phyloP scores from a whole-genome alignment of 2,329 filamentous ascomycete species.

The Blastomyces gilchristii region DNA sequence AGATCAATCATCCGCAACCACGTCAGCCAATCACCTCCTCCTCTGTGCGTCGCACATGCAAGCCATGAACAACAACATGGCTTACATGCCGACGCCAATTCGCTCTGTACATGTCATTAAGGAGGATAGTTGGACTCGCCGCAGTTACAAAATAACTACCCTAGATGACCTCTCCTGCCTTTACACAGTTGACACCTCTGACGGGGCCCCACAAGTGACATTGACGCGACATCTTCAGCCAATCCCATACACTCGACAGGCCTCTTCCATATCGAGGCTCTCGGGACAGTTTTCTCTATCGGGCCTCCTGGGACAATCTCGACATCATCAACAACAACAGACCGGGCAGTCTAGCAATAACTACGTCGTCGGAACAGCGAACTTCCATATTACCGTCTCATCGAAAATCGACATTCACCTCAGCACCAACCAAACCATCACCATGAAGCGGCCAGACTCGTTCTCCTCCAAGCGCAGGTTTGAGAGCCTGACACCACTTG shows the following conservation, averaged over 20 bases:
- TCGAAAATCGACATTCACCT: constrained; percentile 14
- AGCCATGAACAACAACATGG: constrained; percentile 1
- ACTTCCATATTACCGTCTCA: constrained; percentile 13
- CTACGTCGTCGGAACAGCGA: constrained; percentile 9
- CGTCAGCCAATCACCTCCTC: constrained; percentile 7
- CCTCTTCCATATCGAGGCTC: constrained; percentile 1
- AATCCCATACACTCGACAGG: neutral
- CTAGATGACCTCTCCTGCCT: constrained; percentile 8
- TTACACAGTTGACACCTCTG: constrained; percentile 12
- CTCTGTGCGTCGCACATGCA: neutral
- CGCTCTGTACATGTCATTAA: neutral
- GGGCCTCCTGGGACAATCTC: neutral
- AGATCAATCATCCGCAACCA: neutral
- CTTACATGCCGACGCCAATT: neutral
- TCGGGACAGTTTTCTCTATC: constrained; percentile 6
- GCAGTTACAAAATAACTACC: constrained; percentile 5
- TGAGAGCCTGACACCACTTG: constrained; percentile 9
- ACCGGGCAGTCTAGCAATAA: neutral
- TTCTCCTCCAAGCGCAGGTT: constrained; percentile 12
- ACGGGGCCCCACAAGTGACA: neutral
- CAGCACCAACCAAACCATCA: constrained; percentile 5
- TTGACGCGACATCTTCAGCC: constrained; percentile 2
- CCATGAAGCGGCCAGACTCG: constrained; percentile 14
- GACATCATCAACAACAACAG: neutral
- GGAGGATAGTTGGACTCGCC: neutral